phyloP scores from a whole-genome alignment of 2,329 filamentous ascomycete species.

The Colletotrichum spinosum region DNA sequence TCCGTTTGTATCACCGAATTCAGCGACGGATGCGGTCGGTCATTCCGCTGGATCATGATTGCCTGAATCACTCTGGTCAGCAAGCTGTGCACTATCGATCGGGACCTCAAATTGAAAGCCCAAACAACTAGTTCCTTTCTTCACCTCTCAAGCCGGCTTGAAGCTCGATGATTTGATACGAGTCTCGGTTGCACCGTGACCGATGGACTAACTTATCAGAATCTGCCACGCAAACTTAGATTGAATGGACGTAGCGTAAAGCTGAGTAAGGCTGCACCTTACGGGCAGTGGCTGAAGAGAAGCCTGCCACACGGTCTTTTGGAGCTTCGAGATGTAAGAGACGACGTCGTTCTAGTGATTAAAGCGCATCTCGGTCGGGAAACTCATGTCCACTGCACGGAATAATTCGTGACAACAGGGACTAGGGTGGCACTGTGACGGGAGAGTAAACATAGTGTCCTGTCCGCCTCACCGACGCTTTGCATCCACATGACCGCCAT shows the following conservation, averaged over 20 bases:
- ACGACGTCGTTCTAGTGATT: too few species aligned
- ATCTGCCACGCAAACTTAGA: too few species aligned
- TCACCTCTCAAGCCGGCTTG: background rate
- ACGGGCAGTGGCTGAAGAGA: too few species aligned
- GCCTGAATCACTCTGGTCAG: slow-evolving; percentile 7
- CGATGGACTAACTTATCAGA: too few species aligned
- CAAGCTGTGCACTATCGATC: slow-evolving; percentile 5
- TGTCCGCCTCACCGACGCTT: slow-evolving; percentile 30
- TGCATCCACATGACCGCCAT: slow-evolving; percentile 19
- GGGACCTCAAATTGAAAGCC: background rate
- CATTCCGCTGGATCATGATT: too few species aligned
- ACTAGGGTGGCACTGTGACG: background rate
- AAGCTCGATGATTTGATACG: too few species aligned
- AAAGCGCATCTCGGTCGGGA: background rate
- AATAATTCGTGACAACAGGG: background rate
- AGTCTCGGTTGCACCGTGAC: too few species aligned
- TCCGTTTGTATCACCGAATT: background rate
- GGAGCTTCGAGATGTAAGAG: too few species aligned
- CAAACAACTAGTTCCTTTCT: background rate
- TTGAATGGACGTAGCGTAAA: too few species aligned
- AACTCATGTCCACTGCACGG: background rate
- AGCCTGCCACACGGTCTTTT: too few species aligned
- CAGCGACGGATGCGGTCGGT: background rate
- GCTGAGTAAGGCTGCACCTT: too few species aligned
- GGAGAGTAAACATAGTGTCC: background rate